Base-by-base conservation (phyloP, 2,329 filamentous ascomycete species). In the Conoideocrella luteorostrata region DNA sequence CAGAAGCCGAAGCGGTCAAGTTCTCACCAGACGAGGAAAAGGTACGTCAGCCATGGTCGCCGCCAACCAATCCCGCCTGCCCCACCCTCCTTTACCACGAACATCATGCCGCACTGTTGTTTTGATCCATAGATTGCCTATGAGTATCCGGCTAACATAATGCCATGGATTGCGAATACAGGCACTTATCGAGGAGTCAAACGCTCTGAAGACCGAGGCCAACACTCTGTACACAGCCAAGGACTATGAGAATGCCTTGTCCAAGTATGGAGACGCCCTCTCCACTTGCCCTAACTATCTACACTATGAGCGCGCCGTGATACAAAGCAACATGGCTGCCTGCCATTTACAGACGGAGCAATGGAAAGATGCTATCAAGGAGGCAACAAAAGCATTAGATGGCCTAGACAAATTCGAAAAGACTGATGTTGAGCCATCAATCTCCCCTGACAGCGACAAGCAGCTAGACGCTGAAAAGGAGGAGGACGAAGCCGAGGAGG, bases 261-360 rank as follows among this genome's bases (percentile, higher is more conserved):
- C 82, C 52, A 84, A 78, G 48, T 97, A 97, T 66, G 84, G 89
- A 56, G 79, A 84, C 52, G 90, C 93, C 18, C 72, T 94, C 3
- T 74, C 80, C 11, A 77, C 82, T 7, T 90, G 88, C 56, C 91
- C 91, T 2, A 82, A 80, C 51, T 94, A 95, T 60, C 77, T 95
- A 21, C 82, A 91, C 60, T 95, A 88, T 66, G 88, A 95, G 54
- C 74, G 91, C 49, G 88, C 90, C 21, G 87, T 97, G 9, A 72
- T 97, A 5, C 80, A 84, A 47, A 89, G 86, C 60, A 97, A 97
- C 68, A 84, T 96, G 52, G 78, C 91, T 2, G 91, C 90, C 9
- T 95, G 89, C 59, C 80, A 95, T 55, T 63, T 97, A 43, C 94
- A 94, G 61, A 71, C 94, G 3, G 74, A 82, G 48, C 83, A 91